Conservation (phyloP, 192 early-diverging fungal species). For the Coemansia nantahalensis region DNA sequence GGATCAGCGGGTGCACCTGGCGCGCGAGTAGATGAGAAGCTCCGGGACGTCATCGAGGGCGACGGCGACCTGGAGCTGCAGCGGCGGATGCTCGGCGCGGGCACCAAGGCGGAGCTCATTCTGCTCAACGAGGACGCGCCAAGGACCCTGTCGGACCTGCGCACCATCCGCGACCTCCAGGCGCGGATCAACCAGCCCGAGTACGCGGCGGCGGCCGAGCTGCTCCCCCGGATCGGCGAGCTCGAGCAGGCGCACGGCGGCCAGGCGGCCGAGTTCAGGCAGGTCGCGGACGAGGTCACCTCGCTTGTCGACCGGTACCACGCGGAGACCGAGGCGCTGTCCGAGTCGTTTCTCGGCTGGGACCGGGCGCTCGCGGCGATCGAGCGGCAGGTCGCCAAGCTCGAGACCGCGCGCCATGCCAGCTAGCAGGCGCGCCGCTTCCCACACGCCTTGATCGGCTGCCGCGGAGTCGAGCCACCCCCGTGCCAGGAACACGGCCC, state of each 20-base stretch:
- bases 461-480: too few relatives aligned
- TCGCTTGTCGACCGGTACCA: slow-evolving; percentile 43
- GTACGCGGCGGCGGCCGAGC: slow-evolving; percentile 32
- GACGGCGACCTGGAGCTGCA: slow-evolving; percentile 44
- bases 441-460: too few relatives aligned
- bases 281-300: slow-evolving; percentile 30
- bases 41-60: slow-evolving; percentile 38
- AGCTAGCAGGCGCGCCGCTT: too few relatives aligned
- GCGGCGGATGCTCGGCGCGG: slow-evolving; percentile 34
- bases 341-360: slow-evolving; percentile 45
- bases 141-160: slow-evolving; percentile 30
- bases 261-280: slow-evolving; percentile 21
- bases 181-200: slow-evolving; percentile 40
- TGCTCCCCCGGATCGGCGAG: slow-evolving; percentile 9
- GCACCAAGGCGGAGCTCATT: slow-evolving; percentile 40
- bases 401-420: slow-evolving; percentile 5
- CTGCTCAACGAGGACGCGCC: slow-evolving; percentile 26
- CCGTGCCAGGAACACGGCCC: too few relatives aligned
- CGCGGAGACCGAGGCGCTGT: slow-evolving; percentile 40
- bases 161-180: slow-evolving; percentile 34
- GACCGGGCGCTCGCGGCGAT: slow-evolving; percentile 28
- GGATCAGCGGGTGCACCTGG: too few relatives aligned
- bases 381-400: slow-evolving; percentile 32
- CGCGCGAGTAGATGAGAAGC: slow-evolving; percentile 30
- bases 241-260: slow-evolving; percentile 28